Evolutionary conservation across 1,139 yeast genomes (phyloP), one percentile per base, ranked within the genome.

Genomic region (Eremothecium gossypii): DNA sequence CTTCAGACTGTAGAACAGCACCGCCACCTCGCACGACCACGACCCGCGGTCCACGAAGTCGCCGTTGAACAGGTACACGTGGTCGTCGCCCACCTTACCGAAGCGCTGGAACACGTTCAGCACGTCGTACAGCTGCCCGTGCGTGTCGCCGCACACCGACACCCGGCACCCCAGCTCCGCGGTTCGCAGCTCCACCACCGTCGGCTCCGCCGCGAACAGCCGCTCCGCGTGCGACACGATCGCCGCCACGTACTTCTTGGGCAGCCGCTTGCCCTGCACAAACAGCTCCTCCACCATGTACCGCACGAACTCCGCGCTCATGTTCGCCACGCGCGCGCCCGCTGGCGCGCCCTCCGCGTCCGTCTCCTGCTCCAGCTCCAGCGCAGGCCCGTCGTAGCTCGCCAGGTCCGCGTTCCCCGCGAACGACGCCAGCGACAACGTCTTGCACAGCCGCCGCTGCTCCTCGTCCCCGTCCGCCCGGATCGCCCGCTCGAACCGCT

Each of bases 1-100:
- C 66, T 91, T 91, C 63, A 85, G 73, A 10, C 82, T 74, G 61
- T 85, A 89, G 41, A 86, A 71, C 39, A 84, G 70, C 40, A 93
- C 68, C 1, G 96, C 96, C 41, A 91, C 94, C 61, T 91, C 99
- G 59, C 95, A 84, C 4, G 96, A 86, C 97, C 98, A 91, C 7
- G 95, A 84, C 1, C 99, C 99, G 58, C 99, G 74, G 60, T 91
- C 99, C 4, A 91, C 98, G 65, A 91, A 91, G 65, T 93, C 98
- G 39, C 99, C 98, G 58, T 91, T 91, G 68, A 91, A 89, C 44
- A 91, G 66, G 60, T 84, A 91, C 12, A 79, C 72, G 62, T 89
- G 96, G 2, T 63, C 51, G 1, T 70, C 63, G 2, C 80, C 76
- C 17, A 78, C 81, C 46, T 66, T 63, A 7, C 98, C 98, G 57